phyloP scores from a whole-genome alignment of 208 protist genomes.

The Wallacemonas sp. region DNA sequence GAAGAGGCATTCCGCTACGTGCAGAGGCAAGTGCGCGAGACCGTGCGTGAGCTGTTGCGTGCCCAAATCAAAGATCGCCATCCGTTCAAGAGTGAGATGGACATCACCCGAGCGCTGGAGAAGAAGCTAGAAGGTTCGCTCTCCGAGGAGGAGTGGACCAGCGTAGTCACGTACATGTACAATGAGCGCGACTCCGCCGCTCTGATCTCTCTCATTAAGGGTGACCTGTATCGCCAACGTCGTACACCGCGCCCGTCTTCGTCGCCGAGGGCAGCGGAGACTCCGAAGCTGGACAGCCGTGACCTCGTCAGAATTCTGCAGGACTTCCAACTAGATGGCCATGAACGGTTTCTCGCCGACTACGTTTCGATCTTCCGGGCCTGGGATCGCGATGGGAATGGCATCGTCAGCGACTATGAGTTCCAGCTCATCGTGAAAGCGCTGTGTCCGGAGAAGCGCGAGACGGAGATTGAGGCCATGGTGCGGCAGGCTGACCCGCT shows the following conservation, averaged over 20 bases:
- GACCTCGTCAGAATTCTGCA: slow-evolving; percentile 81
- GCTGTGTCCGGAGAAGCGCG: slow-evolving; percentile 52
- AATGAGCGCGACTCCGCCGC: slow-evolving; percentile 69
- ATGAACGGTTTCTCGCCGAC: slow-evolving; percentile 80
- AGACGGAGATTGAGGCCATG: slow-evolving; percentile 58
- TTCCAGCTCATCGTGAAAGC: slow-evolving; percentile 54
- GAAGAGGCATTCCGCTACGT: slow-evolving; percentile 93
- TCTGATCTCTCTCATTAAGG: slow-evolving; percentile 60
- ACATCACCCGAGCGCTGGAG: slow-evolving; percentile 58
- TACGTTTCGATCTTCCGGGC: slow-evolving; percentile 76
- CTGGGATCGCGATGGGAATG: slow-evolving; percentile 74
- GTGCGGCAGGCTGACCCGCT: slow-evolving; percentile 64
- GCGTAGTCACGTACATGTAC: slow-evolving; percentile 91
- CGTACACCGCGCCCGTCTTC: slow-evolving; percentile 15
- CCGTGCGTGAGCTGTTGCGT: slow-evolving; percentile 80
- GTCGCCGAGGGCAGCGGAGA: slow-evolving; percentile 12
- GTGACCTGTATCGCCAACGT: slow-evolving; percentile 42
- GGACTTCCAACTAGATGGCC: slow-evolving; percentile 89
- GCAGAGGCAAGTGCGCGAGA: slow-evolving; percentile 82
- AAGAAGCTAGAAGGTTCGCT: slow-evolving; percentile 47
- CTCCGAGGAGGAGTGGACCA: slow-evolving; percentile 79
- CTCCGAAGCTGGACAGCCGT: slow-evolving; percentile 45
- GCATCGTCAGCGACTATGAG: slow-evolving; percentile 74
- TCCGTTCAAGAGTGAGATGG: slow-evolving; percentile 43
- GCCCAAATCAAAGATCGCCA: slow-evolving; percentile 57